Evolutionary conservation across 208 protist genomes (phyloP), one percentile per base, ranked within the genome.

Genomic region (Acanthamoeba divionensis): DNA sequence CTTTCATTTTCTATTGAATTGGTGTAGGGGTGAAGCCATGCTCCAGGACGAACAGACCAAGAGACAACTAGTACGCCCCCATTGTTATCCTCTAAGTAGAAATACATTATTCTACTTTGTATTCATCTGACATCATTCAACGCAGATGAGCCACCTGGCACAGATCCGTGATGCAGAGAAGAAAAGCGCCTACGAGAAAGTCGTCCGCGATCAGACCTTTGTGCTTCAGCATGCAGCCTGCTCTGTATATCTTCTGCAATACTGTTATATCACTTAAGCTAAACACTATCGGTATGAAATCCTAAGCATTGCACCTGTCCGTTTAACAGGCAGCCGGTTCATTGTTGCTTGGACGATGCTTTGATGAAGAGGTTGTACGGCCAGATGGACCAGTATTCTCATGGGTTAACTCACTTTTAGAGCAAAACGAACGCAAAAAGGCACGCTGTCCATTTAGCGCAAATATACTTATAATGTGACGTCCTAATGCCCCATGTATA

Each of bases 11-110:
- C 73, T 83, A n/a, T 52, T 83, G 9, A 83, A 83, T 29, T 83
- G 73, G 73, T 83, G 73, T 24, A 24, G 73, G 7, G 73, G 73
- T 5, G 73, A 83, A 38, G 73, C 73, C 24, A 83, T 83, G 73
- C 73, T 83, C 7, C 73, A 83, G 31, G 73, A 83, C 48, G 73
- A 83, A 38, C 73, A 83, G 50, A 83, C 73, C 15, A 83, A 41
- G 50, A 24, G 73, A 1, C 73, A 83, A 52, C 73, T 83, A n/a
- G 52, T 60, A 60, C n/a, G 52, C 52, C 52, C 52, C n/a, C n/a
- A n/a, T 18, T 60, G 52, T 60, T 18, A 60, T n/a, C n/a, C 52
- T 60, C n/a, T 60, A 18, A 24, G 18, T 60, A 60, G 52, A 60
- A 60, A 18, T 24, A 60, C 18, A 24, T 18, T 60, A 60, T 60